These are phyloP conservation scores for Eucalyptus cladocalyx DNA, from an alignment of 345 rosid species.

Conservation along the genomic window DNA sequence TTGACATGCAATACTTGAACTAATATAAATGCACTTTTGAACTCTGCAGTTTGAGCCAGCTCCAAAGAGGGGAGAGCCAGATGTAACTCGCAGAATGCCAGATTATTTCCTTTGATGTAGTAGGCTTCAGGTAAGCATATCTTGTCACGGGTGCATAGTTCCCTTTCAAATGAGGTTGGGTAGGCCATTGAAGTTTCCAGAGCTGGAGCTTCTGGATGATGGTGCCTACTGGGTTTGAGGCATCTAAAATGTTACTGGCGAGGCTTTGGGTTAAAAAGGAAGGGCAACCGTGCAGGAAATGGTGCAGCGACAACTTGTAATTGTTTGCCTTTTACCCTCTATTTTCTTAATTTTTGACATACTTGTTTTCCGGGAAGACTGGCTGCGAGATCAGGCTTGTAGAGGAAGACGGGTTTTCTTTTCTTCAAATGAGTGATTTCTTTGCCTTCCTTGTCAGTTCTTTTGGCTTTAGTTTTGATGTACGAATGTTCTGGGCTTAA, in stretches of 20 bases:
- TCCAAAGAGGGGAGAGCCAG: conserved; percentile 97
- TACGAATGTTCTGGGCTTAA: neutral
- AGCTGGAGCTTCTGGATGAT: neutral
- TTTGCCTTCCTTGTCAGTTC: neutral
- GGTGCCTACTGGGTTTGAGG: neutral
- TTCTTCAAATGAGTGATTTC: neutral
- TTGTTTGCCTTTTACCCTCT: neutral
- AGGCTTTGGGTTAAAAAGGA: neutral
- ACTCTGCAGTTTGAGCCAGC: conserved; percentile 91
- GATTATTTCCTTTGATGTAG: conserved; percentile 71
- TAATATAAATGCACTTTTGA: neutral
- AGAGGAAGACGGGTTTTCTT: neutral
- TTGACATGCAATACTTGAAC: neutral
- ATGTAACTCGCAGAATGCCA: conserved; percentile 87
- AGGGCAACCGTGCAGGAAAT: neutral
- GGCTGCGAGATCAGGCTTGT: neutral
- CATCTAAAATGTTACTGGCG: neutral
- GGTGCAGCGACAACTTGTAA: neutral
- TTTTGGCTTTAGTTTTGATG: neutral
- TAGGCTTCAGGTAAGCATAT: neutral
- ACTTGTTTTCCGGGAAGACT: neutral
- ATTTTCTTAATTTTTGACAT: neutral
- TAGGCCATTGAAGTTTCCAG: neutral
- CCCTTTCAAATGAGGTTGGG: neutral
- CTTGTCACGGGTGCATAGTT: neutral